Percentiles rank a stretch among this genome's conserved stretches.
phyloP scores from a whole-genome alignment of 2,329 filamentous ascomycete genomes.

The Cylindrodendrum hubeiense region DNA sequence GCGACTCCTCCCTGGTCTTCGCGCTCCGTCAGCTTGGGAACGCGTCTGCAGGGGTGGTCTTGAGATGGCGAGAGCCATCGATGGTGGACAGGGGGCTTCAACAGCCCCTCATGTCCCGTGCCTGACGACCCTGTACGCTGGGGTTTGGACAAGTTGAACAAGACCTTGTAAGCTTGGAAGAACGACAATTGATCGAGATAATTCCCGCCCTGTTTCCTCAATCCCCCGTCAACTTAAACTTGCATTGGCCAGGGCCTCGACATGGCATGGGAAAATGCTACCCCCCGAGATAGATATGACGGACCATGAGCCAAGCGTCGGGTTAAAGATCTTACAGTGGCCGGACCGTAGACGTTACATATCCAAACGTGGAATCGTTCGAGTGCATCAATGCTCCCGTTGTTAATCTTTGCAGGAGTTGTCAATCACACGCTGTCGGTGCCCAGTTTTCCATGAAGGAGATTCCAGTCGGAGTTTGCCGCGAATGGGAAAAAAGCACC shows the following conservation, averaged over 20 bases:
- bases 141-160: constrained; percentile 12
- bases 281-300: constrained; percentile 3
- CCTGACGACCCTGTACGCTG: constrained; percentile 7
- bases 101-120: constrained; percentile 11
- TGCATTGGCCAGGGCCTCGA: background rate
- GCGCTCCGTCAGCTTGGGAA: constrained; percentile 18
- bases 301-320: constrained; percentile 17
- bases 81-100: constrained; percentile 13
- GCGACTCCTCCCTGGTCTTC: constrained; percentile 14
- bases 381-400: constrained; percentile 7
- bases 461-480: constrained; percentile 5
- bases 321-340: constrained; percentile 19
- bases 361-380: constrained; percentile 14
- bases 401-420: background rate
- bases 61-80: constrained; percentile 9
- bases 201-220: constrained; percentile 7
- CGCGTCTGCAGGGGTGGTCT: constrained; percentile 12
- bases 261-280: background rate
- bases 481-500: constrained; percentile 2
- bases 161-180: background rate
- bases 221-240: background rate
- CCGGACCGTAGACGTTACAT: constrained; percentile 19
- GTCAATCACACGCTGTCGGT: constrained; percentile 6
- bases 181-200: constrained; percentile 5
- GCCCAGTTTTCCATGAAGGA: constrained; percentile 1